Base-by-base conservation (phyloP, 2,329 filamentous ascomycete genomes). In the Scedosporium dehoogii region DNA sequence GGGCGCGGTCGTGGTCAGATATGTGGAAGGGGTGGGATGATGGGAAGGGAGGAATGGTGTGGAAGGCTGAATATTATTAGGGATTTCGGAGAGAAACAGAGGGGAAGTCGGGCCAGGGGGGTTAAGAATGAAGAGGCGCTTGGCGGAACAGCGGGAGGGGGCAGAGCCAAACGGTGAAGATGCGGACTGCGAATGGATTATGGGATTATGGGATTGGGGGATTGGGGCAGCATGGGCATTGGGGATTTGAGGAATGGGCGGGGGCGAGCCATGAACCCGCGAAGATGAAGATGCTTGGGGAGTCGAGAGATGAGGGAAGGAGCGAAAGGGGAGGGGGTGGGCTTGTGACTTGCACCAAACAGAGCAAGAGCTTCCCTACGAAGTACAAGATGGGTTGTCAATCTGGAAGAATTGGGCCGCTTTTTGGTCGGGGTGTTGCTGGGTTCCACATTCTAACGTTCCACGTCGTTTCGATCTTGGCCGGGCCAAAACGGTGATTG, bases 351-450 rank as follows among this genome's bases (percentile, higher is more conserved):
- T 48, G 51, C 51, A 55, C 18, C 51, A 55, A n/a, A 55, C 33
- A 38, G 2, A 38, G 33, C 33, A 38, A 38, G 51, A 27, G 23
- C 23, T 55, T 14, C 51, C 21, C 51, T 29, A 33, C 29, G 44
- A n/a, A 4, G 23, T 59, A n/a, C 9, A 18, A 25, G 18, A n/a
- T 51, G 59, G 59, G 44, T 51, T 60, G 59, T 33, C 48, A 63
- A 60, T 58, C 62, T 60, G 59, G 59, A 63, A 63, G 58, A 60
- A 61, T 63, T 57, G 48, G 48, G 33, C 27, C 18, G 58, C 38
- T 56, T 27, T 27, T 18, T 46, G 4, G n/a, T 27, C 41, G n/a
- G 16, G 38, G 3, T 48, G 58, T 46, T 29, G 42, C 42, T 44
- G 41, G 58, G 57, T 59, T 59, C 57, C 57, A 59, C 25, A 38